Evolutionary conservation across 495 filamentous ascomycete genomes (phyloP).

Genomic region (Lophiostoma macrostomum): DNA sequence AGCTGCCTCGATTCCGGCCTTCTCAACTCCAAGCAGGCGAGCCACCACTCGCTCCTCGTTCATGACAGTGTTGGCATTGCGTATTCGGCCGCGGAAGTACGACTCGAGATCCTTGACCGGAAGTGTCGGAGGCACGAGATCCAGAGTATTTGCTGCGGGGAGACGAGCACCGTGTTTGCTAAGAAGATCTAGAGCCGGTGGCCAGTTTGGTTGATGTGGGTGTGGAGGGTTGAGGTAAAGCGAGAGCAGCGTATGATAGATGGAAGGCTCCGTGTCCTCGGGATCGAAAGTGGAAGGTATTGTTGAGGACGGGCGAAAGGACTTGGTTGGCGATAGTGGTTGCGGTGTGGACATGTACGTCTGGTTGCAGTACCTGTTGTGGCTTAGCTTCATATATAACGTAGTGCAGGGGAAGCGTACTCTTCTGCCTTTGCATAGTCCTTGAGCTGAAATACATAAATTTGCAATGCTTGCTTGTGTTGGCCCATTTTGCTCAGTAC

Average conservation of each 20-base stretch:
- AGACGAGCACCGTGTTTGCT: slow-evolving; percentile 88
- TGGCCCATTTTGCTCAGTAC: slow-evolving; percentile 94
- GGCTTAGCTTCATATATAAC: too few relatives aligned
- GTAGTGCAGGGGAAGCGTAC: slow-evolving; percentile 54
- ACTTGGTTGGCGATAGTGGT: slow-evolving; percentile 15
- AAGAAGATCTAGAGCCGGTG: slow-evolving; percentile 79
- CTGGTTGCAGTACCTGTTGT: slow-evolving; percentile 77
- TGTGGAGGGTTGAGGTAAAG: slow-evolving; percentile 84
- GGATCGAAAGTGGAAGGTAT: slow-evolving; percentile 47
- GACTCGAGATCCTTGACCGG: slow-evolving; percentile 76
- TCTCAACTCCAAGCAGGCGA: slow-evolving; percentile 67
- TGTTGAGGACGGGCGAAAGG: slow-evolving; percentile 34
- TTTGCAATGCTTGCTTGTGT: slow-evolving; percentile 88
- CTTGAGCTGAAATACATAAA: slow-evolving; percentile 91
- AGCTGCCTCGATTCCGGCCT: slow-evolving; percentile 66
- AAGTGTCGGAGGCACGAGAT: slow-evolving; percentile 76
- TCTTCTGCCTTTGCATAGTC: slow-evolving; percentile 90
- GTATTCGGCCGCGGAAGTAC: slow-evolving; percentile 89
- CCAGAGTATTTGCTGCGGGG: slow-evolving; percentile 78
- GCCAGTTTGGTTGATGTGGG: slow-evolving; percentile 68
- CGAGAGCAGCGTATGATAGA: slow-evolving; percentile 86
- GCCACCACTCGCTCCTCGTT: slow-evolving; percentile 76
- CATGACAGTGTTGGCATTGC: slow-evolving; percentile 75
- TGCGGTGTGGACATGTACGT: slow-evolving; percentile 57
- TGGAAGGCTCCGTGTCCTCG: slow-evolving; percentile 62